These are phyloP conservation scores for Penicillium sp. DNA, from an alignment of 2,329 filamentous ascomycete species.

Conservation along the genomic window DNA sequence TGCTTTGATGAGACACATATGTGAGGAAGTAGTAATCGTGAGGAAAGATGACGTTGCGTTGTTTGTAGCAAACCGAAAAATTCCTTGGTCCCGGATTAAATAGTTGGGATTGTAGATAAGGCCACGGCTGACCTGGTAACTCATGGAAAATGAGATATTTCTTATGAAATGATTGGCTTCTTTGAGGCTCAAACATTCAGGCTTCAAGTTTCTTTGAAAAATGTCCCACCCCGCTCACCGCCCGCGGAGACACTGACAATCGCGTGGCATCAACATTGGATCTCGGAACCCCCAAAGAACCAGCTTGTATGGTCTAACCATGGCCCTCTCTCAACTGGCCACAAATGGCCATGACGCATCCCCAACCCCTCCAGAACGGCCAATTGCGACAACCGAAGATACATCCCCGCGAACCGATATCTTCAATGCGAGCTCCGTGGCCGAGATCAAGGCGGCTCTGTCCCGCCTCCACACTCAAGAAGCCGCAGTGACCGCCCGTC, in stretches of 20 bases:
- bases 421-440: conserved; percentile 69
- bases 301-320: conserved; percentile 1
- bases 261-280: conserved; percentile 3
- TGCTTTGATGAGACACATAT: background rate
- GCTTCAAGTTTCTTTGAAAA: background rate
- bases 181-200: background rate
- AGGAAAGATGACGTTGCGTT: conserved; percentile 14
- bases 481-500: conserved; percentile 67
- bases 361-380: conserved; percentile 4
- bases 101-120: background rate
- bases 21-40: conserved; percentile 3
- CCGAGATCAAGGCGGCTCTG: conserved; percentile 77
- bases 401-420: conserved; percentile 43
- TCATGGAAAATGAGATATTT: background rate
- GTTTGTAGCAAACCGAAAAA: conserved; percentile 1
- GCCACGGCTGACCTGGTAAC: background rate
- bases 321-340: conserved; percentile 13
- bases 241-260: background rate
- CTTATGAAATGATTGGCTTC: background rate
- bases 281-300: background rate
- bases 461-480: conserved; percentile 74
- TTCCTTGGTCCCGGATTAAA: background rate
- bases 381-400: background rate
- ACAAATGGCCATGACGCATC: conserved; percentile 29
- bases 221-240: background rate